Conservation (phyloP, 139 green algal genomes). For the Choricystis sp. region DNA sequence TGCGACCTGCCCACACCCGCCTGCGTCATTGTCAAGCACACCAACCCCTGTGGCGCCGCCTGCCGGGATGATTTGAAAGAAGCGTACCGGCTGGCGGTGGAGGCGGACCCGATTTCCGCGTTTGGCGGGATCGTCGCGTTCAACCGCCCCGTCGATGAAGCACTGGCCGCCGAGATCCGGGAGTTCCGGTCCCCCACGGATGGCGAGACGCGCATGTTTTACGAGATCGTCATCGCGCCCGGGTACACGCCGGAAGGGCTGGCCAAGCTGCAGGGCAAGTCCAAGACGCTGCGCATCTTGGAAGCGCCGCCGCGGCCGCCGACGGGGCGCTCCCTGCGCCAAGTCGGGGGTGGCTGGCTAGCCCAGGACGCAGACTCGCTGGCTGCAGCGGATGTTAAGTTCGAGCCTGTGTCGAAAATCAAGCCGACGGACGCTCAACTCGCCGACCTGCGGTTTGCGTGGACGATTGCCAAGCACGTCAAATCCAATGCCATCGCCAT, state of each 20-base stretch:
- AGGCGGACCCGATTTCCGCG: slow-evolving; percentile 82
- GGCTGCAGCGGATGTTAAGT: slow-evolving; percentile 57
- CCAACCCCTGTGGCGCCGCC: slow-evolving; percentile 94
- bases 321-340: slow-evolving; percentile 49
- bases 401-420: slow-evolving; percentile 61
- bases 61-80: slow-evolving; percentile 60
- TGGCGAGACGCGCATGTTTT: slow-evolving; percentile 97
- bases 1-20: slow-evolving; percentile 63
- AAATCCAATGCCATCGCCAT: slow-evolving; percentile 99
- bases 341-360: slow-evolving; percentile 71
- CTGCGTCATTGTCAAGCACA: slow-evolving; percentile 99
- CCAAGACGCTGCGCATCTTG: slow-evolving; percentile 92
- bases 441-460: slow-evolving; percentile 91
- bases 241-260: slow-evolving; percentile 85
- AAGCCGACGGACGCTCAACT: slow-evolving; percentile 78
- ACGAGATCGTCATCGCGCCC: slow-evolving; percentile 97
- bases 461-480: slow-evolving; percentile 94
- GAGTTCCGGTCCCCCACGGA: slow-evolving; percentile 87
- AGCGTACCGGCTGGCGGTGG: slow-evolving; percentile 83
- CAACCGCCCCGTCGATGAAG: slow-evolving; percentile 72
- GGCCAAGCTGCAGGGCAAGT: slow-evolving; percentile 89
- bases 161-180: slow-evolving; percentile 76
- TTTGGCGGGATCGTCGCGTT: slow-evolving; percentile 99
- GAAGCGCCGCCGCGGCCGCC: slow-evolving; percentile 66
- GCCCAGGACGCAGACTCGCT: slow-evolving; percentile 72